Evolutionary conservation across 352 stramenopile species (phyloP).

Genomic region (Aphanomyces cochlioides): DNA sequence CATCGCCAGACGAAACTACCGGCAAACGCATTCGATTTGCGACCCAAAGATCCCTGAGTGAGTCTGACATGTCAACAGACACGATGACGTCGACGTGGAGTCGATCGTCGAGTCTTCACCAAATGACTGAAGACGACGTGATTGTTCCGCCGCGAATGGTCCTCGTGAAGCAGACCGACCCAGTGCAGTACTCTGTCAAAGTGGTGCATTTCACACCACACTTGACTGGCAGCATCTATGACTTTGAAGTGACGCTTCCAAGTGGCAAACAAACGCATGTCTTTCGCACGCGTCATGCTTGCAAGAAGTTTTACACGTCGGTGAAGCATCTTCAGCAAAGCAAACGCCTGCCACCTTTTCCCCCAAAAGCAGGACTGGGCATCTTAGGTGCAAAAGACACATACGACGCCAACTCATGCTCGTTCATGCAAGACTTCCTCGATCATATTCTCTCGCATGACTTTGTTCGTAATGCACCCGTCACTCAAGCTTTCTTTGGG

Average conservation of each 20-base stretch:
- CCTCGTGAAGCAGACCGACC: background rate
- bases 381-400: background rate
- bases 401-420: constrained; percentile 19
- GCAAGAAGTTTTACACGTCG: constrained; percentile 13
- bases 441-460: constrained; percentile 5
- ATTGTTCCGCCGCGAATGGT: background rate
- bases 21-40: no score
- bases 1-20: background rate
- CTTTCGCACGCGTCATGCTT: background rate
- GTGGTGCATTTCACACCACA: constrained; percentile 7
- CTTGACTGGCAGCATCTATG: constrained; percentile 16
- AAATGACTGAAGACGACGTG: background rate
- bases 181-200: background rate
- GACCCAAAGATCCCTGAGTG: background rate
- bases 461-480: background rate
- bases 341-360: constrained; percentile 8
- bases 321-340: background rate
- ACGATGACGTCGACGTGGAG: background rate
- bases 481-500: constrained; percentile 16
- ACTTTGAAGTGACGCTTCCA: constrained; percentile 3
- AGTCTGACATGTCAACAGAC: constrained; percentile 6
- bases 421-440: constrained; percentile 28
- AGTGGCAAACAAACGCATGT: background rate
- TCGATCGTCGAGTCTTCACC: background rate
- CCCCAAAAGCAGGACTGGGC: constrained; percentile 12